phyloP scores from a whole-genome alignment of 345 rosid species.

The Populus simonii region DNA sequence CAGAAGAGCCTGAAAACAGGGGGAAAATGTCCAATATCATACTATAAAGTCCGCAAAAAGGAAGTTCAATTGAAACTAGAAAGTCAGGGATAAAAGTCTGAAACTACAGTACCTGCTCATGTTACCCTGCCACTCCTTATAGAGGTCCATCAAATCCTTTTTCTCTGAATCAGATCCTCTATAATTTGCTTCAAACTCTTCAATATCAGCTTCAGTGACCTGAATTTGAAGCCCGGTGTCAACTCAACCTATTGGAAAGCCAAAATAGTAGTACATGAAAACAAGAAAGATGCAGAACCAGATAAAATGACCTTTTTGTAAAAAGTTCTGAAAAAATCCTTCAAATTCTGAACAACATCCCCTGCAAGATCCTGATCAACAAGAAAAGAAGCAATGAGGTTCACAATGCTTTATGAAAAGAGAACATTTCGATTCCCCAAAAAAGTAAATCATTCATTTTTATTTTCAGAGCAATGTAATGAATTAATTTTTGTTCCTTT shows the following conservation, averaged over 20 bases:
- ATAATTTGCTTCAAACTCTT: conserved; percentile 79
- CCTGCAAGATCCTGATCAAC: conserved; percentile 74
- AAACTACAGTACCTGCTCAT: conserved; percentile 61
- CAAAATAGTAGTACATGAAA: neutral
- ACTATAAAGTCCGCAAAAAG: neutral
- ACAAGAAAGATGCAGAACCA: neutral
- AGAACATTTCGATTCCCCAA: neutral
- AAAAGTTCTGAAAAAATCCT: conserved; percentile 61
- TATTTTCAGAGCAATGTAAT: neutral
- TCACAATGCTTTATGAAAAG: neutral
- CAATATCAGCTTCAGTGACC: conserved; percentile 71
- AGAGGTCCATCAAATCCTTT: conserved; percentile 77
- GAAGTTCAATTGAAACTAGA: neutral
- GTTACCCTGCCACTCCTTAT: conserved; percentile 58
- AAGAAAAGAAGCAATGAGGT: conserved; percentile 9
- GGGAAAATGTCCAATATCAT: neutral
- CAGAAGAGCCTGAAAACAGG: conserved; percentile 65
- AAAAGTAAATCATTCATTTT: neutral
- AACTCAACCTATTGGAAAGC: neutral
- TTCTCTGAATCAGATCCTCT: conserved; percentile 93
- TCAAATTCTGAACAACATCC: conserved; percentile 68
- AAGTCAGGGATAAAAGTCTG: neutral
- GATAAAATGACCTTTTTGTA: conserved; percentile 59
- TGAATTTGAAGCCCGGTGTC: conserved; percentile 15
- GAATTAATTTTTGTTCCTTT: neutral